Conservation (phyloP, 116 monocot species). For the Papilionanthe hybrid region DNA sequence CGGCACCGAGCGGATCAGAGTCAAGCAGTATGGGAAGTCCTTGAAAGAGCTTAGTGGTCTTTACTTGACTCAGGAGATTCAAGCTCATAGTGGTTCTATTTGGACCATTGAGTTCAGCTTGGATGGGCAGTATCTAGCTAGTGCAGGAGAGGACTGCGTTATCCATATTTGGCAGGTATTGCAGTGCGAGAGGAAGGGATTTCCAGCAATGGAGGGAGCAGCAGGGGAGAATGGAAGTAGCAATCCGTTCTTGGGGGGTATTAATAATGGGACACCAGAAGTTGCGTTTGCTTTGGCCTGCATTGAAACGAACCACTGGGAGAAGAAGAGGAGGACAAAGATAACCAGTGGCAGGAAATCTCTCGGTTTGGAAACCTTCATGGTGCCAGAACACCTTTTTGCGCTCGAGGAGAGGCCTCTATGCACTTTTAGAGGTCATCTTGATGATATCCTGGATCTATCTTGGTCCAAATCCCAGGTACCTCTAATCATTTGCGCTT, state of each 20-base stretch:
- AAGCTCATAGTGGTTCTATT: conserved; percentile 64
- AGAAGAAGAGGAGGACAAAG: conserved; percentile 65
- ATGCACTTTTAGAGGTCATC: conserved; percentile 77
- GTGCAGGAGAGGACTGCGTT: conserved; percentile 75
- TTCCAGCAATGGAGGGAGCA: conserved; percentile 13
- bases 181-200: conserved; percentile 31
- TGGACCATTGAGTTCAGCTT: conserved; percentile 72
- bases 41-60: conserved; percentile 68
- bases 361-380: conserved; percentile 28
- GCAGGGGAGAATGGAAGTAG: conserved; percentile 25
- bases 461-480: conserved; percentile 97
- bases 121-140: conserved; percentile 69
- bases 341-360: conserved; percentile 37
- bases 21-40: conserved; percentile 62
- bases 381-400: conserved; percentile 64
- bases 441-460: conserved; percentile 78
- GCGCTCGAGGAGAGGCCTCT: conserved; percentile 61
- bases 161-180: conserved; percentile 76
- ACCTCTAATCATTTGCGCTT: background rate
- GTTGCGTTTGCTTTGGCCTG: conserved; percentile 20
- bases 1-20: conserved; percentile 50
- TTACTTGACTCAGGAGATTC: conserved; percentile 61
- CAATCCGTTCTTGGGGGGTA: conserved; percentile 14
- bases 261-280: conserved; percentile 39
- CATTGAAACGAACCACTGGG: conserved; percentile 41